These are phyloP conservation scores for Platanthera guangdongensis DNA, from an alignment of 106 monocot genomes.

Conservation along the genomic window DNA sequence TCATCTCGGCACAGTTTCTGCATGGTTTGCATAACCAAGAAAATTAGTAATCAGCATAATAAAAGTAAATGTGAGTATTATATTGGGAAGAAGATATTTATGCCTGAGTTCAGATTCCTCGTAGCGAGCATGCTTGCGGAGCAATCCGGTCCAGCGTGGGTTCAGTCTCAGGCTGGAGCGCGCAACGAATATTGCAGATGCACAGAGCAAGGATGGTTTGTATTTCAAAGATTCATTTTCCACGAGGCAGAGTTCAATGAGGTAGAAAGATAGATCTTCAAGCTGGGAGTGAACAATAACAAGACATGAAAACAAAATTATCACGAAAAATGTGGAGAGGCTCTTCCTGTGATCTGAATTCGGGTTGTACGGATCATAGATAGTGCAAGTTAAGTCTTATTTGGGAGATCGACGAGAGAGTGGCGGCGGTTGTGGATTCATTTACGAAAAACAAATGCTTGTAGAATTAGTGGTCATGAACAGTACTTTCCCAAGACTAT, in stretches of 20 bases:
- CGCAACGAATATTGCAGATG: slow-evolving; percentile 49
- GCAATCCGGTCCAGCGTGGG: slow-evolving; percentile 34
- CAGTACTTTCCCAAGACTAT: too few relatives aligned
- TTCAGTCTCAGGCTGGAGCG: slow-evolving; percentile 24
- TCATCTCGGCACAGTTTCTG: slow-evolving; percentile 33
- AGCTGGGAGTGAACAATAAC: slow-evolving; percentile 18
- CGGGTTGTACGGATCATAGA: not conserved
- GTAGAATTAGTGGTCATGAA: too few relatives aligned
- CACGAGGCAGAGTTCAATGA: slow-evolving; percentile 40
- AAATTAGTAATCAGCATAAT: not conserved
- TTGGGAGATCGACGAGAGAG: too few relatives aligned
- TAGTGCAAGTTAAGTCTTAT: not conserved
- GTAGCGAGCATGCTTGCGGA: slow-evolving; percentile 32
- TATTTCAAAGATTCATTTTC: slow-evolving; percentile 42
- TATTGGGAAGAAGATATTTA: not conserved
- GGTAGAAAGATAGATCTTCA: slow-evolving; percentile 45
- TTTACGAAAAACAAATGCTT: too few relatives aligned
- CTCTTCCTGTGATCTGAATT: not conserved
- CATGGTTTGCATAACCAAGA: not conserved
- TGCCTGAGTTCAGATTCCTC: slow-evolving; percentile 39
- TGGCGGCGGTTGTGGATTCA: too few relatives aligned
- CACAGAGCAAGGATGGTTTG: slow-evolving; percentile 41
- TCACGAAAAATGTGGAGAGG: not conserved
- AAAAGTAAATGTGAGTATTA: not conserved
- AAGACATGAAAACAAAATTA: not conserved